These are phyloP conservation scores for Pyrenophora tritici-repentis DNA, from an alignment of 2,329 filamentous ascomycete genomes.

Conservation along the genomic window DNA sequence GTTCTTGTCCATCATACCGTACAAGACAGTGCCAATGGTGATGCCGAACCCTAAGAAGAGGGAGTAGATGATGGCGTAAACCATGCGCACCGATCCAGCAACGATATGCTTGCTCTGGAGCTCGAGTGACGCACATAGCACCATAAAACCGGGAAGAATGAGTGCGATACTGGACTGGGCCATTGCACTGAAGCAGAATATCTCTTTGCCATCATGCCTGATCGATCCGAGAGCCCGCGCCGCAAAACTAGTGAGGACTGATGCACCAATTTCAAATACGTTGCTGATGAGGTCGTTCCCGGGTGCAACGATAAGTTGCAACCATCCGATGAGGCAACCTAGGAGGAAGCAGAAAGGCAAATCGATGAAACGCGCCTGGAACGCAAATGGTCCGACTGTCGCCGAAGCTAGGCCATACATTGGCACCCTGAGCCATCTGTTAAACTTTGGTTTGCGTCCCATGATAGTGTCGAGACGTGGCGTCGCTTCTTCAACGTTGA, in stretches of 20 bases:
- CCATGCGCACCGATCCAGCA: conserved; percentile 57
- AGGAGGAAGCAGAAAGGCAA: conserved; percentile 77
- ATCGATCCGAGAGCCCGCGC: conserved; percentile 58
- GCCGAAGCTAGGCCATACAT: conserved; percentile 78
- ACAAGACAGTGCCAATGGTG: conserved; percentile 56
- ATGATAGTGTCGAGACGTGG: conserved; percentile 66
- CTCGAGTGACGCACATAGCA: conserved; percentile 57
- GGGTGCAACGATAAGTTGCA: conserved; percentile 76
- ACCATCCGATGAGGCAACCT: conserved; percentile 72
- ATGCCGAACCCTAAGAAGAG: conserved; percentile 59
- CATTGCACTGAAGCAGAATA: conserved; percentile 59
- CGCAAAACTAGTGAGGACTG: conserved; percentile 56
- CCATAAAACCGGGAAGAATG: conserved; percentile 57
- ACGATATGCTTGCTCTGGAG: conserved; percentile 56
- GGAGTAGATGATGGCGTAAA: conserved; percentile 59
- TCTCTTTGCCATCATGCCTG: conserved; percentile 41
- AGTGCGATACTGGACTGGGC: conserved; percentile 57
- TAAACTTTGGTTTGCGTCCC: conserved; percentile 60
- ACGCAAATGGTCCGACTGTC: conserved; percentile 79
- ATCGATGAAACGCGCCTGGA: conserved; percentile 76
- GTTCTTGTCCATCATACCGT: conserved; percentile 54
- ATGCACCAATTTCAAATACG: conserved; percentile 57
- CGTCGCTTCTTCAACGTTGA: conserved; percentile 73
- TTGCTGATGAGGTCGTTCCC: conserved; percentile 70
- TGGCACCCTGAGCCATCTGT: conserved; percentile 57